Base-by-base conservation (phyloP, 768 basidiomycete genomes). In the Cystobasidium onofrii region DNA sequence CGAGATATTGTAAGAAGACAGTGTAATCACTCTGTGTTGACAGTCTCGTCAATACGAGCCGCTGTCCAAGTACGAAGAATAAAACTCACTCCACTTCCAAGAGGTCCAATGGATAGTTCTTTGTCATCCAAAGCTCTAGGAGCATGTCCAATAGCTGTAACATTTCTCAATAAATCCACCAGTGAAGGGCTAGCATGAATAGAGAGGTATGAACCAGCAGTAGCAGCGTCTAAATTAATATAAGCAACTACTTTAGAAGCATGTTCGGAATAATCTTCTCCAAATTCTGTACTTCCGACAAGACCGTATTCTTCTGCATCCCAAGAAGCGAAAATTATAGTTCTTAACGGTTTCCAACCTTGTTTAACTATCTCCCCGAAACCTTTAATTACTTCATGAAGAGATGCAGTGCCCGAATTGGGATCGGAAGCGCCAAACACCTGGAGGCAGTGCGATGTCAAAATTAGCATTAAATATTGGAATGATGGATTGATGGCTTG, bases 271-370 rank as follows among this genome's bases (percentile, higher is more conserved):
- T 95, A 97, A 79, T 97, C 95, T 80, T 97, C 95, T 1, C 88
- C 92, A 86, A 89, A 95, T 81, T 97, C 95, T 1, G 91, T 94
- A 78, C 88, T 90, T 31, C 94, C 94, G 18, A 83, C 80, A 50
- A 92, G 84, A 29, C 90, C 90, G 66, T 86, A 85, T 84, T 80
- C 71, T 33, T 55, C 25, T 1, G 85, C 89, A 77, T 90, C 88
- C 89, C 89, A 90, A 74, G 85, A 87, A 3, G 88, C 88, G 71
- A 91, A 83, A 36, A 90, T 79, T 75, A 91, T 87, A 0, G 88
- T 90, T 72, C 90, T 82, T 9, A 92, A 82, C 12, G 92, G 92
- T 79, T 86, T 90, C 92, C 92, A 96, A 12, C 90, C 91, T 27
- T 83, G 83, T 79, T 83, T 82, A 17, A 90, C 81, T 0, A 94